Evolutionary conservation across 768 basidiomycete species (phyloP), one percentile per base, ranked within the genome.

Genomic region (Amanita pallidorosea): DNA sequence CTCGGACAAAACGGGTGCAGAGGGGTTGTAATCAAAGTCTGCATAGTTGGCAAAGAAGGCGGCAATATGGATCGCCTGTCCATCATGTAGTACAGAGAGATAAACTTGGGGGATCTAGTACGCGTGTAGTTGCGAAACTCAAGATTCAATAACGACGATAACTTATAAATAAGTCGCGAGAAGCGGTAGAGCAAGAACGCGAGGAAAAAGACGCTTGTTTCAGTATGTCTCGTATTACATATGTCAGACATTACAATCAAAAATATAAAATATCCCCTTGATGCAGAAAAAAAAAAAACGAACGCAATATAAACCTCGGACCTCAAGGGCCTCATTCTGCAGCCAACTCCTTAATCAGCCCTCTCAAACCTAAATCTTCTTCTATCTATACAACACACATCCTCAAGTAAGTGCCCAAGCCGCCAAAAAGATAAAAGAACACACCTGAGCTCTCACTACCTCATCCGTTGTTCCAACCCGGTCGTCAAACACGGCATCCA

Each of bases 401-500:
- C 9, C 8, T 46, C 15, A n/a, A n/a, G n/a, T n/a, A n/a, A 33
- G 20, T 9, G 5, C 9, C 18, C 25, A 31, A 25, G 27, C 15
- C 5, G 3, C 20, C 25, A 25, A 40, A 12, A 18, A 49, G 6
- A 45, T 29, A 33, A 46, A 41, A 13, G 22, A 9, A 45, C 65
- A n/a, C 50, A 85, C 85, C 75, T 83, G 70, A 25, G 60, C 58
- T 55, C 76, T 80, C 54, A 76, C 54, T 13, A 59, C 58, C 7
- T 62, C 58, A 56, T 88, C 84, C 48, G 81, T 79, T 35, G 58
- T 66, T 0, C 76, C 82, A 13, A 71, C 79, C n/a, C 73, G 67
- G 1, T 78, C 77, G 36, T 69, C 70, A 57, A 89, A 88, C 9
- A 88, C 65, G 6, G 64, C 70, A 59, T 90, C 87, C 44, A 88